Base-by-base conservation (phyloP, 108 stramenopile species). In the Nitzschia sp. region DNA sequence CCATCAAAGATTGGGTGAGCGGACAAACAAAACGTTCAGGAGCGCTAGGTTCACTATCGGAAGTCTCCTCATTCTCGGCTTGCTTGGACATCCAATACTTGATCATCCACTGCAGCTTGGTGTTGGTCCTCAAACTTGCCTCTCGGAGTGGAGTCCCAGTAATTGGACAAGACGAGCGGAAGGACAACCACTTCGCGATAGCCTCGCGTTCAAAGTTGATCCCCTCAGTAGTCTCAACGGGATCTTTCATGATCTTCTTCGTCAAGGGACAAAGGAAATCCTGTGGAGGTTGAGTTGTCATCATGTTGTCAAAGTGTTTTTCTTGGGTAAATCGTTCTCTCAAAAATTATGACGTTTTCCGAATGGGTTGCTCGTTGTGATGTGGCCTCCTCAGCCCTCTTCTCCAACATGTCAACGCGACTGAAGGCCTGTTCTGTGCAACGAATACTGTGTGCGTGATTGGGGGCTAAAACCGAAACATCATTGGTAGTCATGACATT, bases 181-280 rank as follows among this genome's bases (percentile, higher is more conserved):
- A 42, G 3, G 57, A 40, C 37, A 71, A 41, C 70, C 61, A 62
- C 14, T 64, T 65, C 34, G 76, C 14, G 24, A 85, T 72, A 0
- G 81, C 78, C 10, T 61, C 42, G 11, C 81, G 71, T 67, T 85
- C 84, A 53, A 73, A 85, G 51, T 76, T 82, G 29, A 58, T 19
- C 0, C 84, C 84, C 53, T 76, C 68, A 0, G 69, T 76, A 5
- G 84, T 82, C 15, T 76, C 63, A 0, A 85, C 84, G 7, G 84
- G 84, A 65, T 85, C 81, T n/a, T 50, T 76, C 84, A 85, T 85
- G 17, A 85, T 78, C 26, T 66, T 51, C 69, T 72, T 43, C 2
- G 79, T 82, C n/a, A 85, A 44, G 0, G 84, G 84, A 50, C 84
- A 85, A 50, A 82, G 66, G 77, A 85, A 85, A 60, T 78, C 71